Evolutionary conservation across 345 rosid genomes (phyloP).

Genomic region (Triadica sebifera): DNA sequence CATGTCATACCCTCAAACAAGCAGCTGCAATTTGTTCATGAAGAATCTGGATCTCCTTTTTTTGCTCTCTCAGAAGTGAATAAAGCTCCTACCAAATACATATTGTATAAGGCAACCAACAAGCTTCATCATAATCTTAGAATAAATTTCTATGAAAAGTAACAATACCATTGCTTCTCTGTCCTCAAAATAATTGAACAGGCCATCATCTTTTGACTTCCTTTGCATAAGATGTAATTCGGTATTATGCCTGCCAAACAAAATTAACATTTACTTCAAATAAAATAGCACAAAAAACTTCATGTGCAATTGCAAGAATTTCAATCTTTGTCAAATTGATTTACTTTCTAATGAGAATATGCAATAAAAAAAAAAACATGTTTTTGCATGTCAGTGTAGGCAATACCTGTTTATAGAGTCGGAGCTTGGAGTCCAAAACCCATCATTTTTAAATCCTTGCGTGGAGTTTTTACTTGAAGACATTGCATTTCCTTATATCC

Average conservation of each 20-base stretch:
- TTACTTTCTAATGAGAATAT: neutral
- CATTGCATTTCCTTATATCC: conserved; percentile 26
- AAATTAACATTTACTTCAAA: conserved; percentile 14
- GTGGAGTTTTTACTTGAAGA: conserved; percentile 37
- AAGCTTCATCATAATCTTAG: conserved; percentile 15
- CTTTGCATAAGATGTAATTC: conserved; percentile 38
- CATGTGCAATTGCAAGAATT: neutral
- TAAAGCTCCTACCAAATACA: conserved; percentile 52
- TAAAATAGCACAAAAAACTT: neutral
- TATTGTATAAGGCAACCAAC: conserved; percentile 19
- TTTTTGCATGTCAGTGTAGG: neutral
- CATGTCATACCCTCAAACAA: conserved; percentile 56
- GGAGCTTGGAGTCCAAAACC: conserved; percentile 26
- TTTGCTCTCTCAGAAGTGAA: conserved; percentile 53
- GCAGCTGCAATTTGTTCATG: conserved; percentile 73
- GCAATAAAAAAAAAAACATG: too few relatives aligned
- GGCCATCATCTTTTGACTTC: conserved; percentile 40
- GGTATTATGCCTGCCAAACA: conserved; percentile 34
- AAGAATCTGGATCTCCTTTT: conserved; percentile 71
- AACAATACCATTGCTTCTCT: conserved; percentile 64
- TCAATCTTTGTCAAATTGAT: neutral
- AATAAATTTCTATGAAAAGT: conserved; percentile 15
- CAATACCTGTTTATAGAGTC: conserved; percentile 37
- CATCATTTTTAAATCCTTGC: conserved; percentile 25
- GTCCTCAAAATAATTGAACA: conserved; percentile 43